These are phyloP conservation scores for Phialophora expanda DNA, from an alignment of 2,329 filamentous ascomycete species.

Conservation along the genomic window DNA sequence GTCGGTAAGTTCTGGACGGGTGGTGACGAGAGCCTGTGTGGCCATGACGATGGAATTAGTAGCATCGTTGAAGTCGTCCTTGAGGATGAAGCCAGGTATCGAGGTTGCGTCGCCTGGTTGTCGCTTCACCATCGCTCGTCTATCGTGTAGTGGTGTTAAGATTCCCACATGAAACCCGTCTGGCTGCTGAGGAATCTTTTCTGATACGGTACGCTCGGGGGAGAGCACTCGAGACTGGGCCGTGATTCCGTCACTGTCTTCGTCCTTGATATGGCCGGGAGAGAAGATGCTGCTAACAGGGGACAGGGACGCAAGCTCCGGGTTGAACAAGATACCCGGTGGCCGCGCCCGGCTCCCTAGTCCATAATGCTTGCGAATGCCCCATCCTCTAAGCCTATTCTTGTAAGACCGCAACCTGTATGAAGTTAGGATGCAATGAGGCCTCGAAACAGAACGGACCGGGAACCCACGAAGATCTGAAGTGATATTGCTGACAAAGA, in stretches of 20 bases:
- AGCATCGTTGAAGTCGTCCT: neutral
- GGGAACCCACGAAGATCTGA: slow-evolving; percentile 7
- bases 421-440: neutral
- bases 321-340: neutral
- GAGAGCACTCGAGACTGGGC: neutral
- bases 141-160: neutral
- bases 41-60: slow-evolving; percentile 7
- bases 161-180: neutral
- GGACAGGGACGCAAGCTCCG: neutral
- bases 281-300: neutral
- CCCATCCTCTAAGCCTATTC: slow-evolving; percentile 13
- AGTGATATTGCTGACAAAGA: slow-evolving; percentile 13
- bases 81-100: slow-evolving; percentile 2
- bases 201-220: neutral
- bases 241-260: neutral
- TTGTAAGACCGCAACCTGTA: slow-evolving; percentile 16
- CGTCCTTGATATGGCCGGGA: neutral
- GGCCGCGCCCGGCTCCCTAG: neutral
- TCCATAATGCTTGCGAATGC: slow-evolving; percentile 11
- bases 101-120: neutral
- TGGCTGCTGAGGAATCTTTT: neutral
- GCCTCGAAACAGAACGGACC: neutral
- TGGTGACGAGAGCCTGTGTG: neutral
- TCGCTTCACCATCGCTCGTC: slow-evolving; percentile 1
- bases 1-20: neutral